A percentile compares a stretch with the other conserved stretches of the same genome.
phyloP scores from a whole-genome alignment of 2,329 filamentous ascomycete genomes.

The Epichloe hybrida region DNA sequence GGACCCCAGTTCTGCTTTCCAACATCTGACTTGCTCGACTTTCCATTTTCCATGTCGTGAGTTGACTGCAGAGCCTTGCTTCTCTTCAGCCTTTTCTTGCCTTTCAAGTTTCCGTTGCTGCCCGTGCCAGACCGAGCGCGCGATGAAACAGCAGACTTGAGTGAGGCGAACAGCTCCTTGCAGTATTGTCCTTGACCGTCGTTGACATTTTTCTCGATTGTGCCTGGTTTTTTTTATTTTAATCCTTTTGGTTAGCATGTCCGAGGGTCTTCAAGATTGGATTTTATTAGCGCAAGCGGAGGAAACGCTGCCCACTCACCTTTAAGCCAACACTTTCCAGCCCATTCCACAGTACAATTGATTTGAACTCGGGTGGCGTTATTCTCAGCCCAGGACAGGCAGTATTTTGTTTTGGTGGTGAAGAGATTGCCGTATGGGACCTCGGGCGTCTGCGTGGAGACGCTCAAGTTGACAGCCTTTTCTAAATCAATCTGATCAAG shows the following conservation, averaged over 20 bases:
- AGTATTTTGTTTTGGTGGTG: slow-evolving; percentile 84
- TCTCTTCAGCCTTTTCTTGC: slow-evolving; percentile 49
- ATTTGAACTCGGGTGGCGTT: slow-evolving; percentile 76
- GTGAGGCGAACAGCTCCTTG: slow-evolving; percentile 60
- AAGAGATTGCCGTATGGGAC: slow-evolving; percentile 92
- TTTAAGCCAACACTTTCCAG: slow-evolving; percentile 95
- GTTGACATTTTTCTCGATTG: slow-evolving; percentile 90
- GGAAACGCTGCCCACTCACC: slow-evolving; percentile 36
- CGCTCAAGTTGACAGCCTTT: slow-evolving; percentile 69
- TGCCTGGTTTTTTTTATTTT: slow-evolving; percentile 37
- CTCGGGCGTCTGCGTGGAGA: slow-evolving; percentile 81
- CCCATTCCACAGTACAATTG: slow-evolving; percentile 90
- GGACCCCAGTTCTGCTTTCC: slow-evolving; percentile 54
- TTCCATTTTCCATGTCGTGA: slow-evolving; percentile 25
- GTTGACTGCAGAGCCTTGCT: slow-evolving; percentile 31
- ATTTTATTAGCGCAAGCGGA: too few species aligned
- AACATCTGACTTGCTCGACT: slow-evolving; percentile 27
- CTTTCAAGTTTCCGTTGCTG: slow-evolving; percentile 35
- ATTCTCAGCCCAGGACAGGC: slow-evolving; percentile 79
- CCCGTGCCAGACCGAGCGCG: slow-evolving; percentile 39
- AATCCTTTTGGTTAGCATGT: too few species aligned
- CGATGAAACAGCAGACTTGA: slow-evolving; percentile 60
- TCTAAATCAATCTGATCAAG: slow-evolving; percentile 80
- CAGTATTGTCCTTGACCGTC: slow-evolving; percentile 79
- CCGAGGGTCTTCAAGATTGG: too few species aligned